A percentile compares a stretch with the other conserved stretches of the same genome.
Evolutionary conservation across 768 basidiomycete species (phyloP).

Genomic region (Lepiota venenata): DNA sequence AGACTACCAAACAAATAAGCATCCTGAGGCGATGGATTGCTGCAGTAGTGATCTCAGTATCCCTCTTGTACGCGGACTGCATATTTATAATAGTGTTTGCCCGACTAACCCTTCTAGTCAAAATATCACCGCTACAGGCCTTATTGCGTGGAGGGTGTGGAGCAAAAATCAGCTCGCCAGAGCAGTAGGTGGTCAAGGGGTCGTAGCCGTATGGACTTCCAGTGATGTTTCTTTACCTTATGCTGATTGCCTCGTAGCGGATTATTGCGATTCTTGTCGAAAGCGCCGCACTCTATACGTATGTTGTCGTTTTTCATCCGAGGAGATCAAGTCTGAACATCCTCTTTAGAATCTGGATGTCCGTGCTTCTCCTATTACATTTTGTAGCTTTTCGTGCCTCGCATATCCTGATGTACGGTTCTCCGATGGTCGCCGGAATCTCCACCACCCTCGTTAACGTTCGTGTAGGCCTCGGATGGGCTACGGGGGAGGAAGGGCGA

Average conservation of each 20-base stretch:
- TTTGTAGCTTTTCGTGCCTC: neutral
- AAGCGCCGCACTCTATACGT: conserved; percentile 5
- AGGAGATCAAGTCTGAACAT: neutral
- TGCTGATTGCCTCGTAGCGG: neutral
- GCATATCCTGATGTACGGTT: neutral
- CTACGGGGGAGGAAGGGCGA: neutral
- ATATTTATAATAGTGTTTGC: neutral
- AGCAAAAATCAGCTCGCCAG: neutral
- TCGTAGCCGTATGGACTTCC: neutral
- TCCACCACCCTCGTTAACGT: conserved; percentile 8
- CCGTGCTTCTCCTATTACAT: neutral
- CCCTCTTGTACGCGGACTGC: neutral
- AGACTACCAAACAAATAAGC: too few relatives aligned
- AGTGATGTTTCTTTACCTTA: neutral
- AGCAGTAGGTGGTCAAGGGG: neutral
- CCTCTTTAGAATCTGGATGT: neutral
- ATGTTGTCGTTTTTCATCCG: neutral
- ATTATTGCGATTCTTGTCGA: neutral
- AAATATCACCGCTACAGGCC: neutral
- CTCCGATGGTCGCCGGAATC: conserved; percentile 2
- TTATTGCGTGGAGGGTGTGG: conserved; percentile 2
- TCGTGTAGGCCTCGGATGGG: conserved; percentile 5
- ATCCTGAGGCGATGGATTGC: too few relatives aligned
- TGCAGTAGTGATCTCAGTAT: neutral
- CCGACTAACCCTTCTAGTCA: neutral